These are phyloP conservation scores for Trichosporon ovoides DNA, from an alignment of 1,284 basidiomycete species.

Conservation along the genomic window DNA sequence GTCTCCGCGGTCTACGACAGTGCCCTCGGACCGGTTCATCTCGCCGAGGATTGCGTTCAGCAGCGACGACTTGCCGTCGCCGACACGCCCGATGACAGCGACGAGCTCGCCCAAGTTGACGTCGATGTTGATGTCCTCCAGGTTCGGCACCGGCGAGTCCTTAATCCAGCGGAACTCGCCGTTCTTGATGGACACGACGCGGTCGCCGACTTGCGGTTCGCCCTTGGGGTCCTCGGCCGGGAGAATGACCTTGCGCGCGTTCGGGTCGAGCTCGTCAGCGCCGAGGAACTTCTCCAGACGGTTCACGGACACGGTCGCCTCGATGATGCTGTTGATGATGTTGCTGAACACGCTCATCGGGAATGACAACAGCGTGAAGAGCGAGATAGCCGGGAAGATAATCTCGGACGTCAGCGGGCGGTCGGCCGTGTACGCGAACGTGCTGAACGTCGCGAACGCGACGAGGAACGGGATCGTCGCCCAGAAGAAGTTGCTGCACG, in stretches of 20 bases:
- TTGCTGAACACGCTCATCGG: constrained; percentile 63
- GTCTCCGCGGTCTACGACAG: constrained; percentile 63
- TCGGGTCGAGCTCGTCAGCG: constrained; percentile 72
- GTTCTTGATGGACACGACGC: constrained; percentile 64
- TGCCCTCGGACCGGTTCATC: constrained; percentile 72
- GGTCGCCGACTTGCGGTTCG: constrained; percentile 58
- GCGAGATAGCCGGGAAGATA: constrained; percentile 88
- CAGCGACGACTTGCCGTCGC: constrained; percentile 72
- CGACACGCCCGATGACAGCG: constrained; percentile 81
- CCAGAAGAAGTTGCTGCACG: constrained; percentile 33
- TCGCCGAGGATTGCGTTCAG: constrained; percentile 62
- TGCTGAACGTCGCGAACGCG: constrained; percentile 77
- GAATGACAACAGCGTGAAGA: constrained; percentile 90
- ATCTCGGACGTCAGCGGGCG: constrained; percentile 79
- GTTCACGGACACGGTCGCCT: constrained; percentile 73
- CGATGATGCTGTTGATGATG: constrained; percentile 49
- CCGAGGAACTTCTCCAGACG: constrained; percentile 73
- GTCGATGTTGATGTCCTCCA: constrained; percentile 70
- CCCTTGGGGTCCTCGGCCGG: constrained; percentile 49
- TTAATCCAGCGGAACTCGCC: constrained; percentile 76
- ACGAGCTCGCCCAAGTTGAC: constrained; percentile 81
- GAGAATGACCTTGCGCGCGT: constrained; percentile 57
- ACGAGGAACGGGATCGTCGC: constrained; percentile 58
- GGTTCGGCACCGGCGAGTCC: constrained; percentile 55
- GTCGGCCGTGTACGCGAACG: constrained; percentile 65